Evolutionary conservation across 768 basidiomycete species (phyloP).

Genomic region (Naganishia friedmannii): DNA sequence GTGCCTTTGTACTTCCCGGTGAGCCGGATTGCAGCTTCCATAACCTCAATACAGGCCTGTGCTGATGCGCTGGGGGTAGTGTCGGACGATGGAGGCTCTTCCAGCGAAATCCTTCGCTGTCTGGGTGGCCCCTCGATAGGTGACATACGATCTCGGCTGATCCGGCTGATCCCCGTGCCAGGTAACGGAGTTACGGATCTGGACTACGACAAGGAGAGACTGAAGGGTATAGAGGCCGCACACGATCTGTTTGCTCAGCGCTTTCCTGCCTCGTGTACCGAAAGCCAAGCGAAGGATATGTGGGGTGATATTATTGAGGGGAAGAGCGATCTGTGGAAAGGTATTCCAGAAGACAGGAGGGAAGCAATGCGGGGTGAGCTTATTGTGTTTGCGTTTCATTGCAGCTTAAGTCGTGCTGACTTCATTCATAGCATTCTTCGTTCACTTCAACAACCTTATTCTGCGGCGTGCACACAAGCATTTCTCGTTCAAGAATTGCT

Average conservation of each 20-base stretch:
- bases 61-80: slow-evolving; percentile 46
- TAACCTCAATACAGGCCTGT: neutral
- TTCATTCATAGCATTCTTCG: slow-evolving; percentile 69
- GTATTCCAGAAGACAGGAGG: slow-evolving; percentile 83
- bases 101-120: slow-evolving; percentile 88
- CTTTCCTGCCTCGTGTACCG: slow-evolving; percentile 65
- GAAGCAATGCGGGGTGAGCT: slow-evolving; percentile 78
- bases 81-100: slow-evolving; percentile 92
- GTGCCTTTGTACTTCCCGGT: slow-evolving; percentile 78
- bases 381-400: neutral
- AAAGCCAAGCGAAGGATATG: slow-evolving; percentile 75
- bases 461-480: slow-evolving; percentile 87
- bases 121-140: slow-evolving; percentile 56
- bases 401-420: neutral
- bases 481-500: slow-evolving; percentile 86
- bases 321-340: slow-evolving; percentile 71
- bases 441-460: slow-evolving; percentile 84
- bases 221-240: slow-evolving; percentile 61
- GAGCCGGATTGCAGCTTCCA: neutral
- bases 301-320: slow-evolving; percentile 94
- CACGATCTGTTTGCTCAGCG: slow-evolving; percentile 74
- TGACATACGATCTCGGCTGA: slow-evolving; percentile 64
- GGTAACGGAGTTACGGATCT: slow-evolving; percentile 49
- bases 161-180: slow-evolving; percentile 68
- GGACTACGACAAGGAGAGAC: slow-evolving; percentile 52